Conservation (phyloP, 495 filamentous ascomycete genomes). For the Podospora pseudocomata region DNA sequence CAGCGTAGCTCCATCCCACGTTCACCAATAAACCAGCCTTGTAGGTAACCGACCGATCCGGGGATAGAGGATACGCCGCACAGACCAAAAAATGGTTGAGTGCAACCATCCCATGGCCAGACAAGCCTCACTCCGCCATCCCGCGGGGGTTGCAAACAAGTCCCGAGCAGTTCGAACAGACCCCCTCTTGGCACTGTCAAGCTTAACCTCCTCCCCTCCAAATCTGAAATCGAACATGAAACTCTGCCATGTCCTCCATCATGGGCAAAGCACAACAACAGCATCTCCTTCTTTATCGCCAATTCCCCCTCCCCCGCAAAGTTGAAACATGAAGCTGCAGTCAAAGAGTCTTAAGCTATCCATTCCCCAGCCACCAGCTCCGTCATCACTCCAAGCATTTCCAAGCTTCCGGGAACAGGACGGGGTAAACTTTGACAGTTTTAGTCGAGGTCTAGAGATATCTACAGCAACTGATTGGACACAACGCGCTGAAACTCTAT, state of each 20-base stretch:
- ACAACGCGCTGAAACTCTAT: neutral
- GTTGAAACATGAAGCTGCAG: neutral
- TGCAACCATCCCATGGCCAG: neutral
- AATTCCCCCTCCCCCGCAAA: neutral
- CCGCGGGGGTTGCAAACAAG: neutral
- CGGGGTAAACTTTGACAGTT: neutral
- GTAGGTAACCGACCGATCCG: neutral
- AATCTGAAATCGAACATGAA: slow-evolving; percentile 3
- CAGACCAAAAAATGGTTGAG: neutral
- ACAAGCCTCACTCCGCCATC: neutral
- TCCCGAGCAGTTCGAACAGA: no score
- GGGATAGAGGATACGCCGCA: neutral
- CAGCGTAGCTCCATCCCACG: neutral
- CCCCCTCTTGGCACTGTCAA: no score
- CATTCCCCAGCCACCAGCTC: no score
- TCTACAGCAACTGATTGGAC: neutral
- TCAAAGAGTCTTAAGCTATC: neutral
- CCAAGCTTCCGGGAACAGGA: neutral
- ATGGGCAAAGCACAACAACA: neutral
- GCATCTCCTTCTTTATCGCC: neutral
- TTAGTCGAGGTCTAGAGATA: neutral
- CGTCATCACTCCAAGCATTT: neutral
- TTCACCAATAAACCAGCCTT: neutral
- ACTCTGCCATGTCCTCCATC: neutral
- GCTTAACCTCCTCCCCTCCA: neutral